phyloP scores from a whole-genome alignment of 2,329 filamentous ascomycete genomes.

The Colletotrichum siamense region DNA sequence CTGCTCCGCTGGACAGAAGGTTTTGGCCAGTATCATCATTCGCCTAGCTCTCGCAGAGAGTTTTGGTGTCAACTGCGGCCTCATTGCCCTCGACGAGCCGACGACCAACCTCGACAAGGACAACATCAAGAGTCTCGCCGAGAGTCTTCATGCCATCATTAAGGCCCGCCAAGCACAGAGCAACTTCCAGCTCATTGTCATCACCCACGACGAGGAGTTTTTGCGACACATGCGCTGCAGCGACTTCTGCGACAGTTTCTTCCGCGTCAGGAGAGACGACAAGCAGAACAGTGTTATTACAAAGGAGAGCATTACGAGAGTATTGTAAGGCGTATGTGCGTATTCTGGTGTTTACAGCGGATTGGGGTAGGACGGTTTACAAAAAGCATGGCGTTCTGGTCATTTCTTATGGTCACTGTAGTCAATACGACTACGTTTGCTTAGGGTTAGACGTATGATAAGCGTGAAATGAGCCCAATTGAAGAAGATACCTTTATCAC shows the following conservation, averaged over 20 bases:
- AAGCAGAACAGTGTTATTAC: constrained; percentile 89
- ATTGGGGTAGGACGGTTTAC: background rate
- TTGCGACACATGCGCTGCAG: constrained; percentile 90
- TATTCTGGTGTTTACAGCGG: background rate
- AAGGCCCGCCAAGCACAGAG: constrained; percentile 79
- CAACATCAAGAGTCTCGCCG: constrained; percentile 90
- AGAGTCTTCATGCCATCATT: constrained; percentile 88
- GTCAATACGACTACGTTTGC: background rate
- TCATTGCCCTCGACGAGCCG: constrained; percentile 96
- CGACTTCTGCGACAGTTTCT: constrained; percentile 93
- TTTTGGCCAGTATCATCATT: constrained; percentile 96
- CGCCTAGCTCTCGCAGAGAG: constrained; percentile 94
- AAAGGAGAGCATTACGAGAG: constrained; percentile 64
- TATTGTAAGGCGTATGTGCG: constrained; percentile 34
- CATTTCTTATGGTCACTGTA: background rate
- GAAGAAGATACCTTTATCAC: background rate
- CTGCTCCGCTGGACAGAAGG: constrained; percentile 95
- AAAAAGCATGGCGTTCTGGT: constrained; percentile 3
- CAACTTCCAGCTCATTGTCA: constrained; percentile 98
- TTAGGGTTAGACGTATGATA: background rate
- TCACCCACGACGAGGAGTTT: constrained; percentile 98
- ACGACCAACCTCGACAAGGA: constrained; percentile 96
- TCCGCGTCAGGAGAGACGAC: constrained; percentile 81
- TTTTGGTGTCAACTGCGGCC: constrained; percentile 93
- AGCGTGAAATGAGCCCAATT: background rate